A percentile compares a stretch with the other conserved stretches of the same genome.
phyloP scores from a whole-genome alignment of 2,329 filamentous ascomycete genomes.

The Aschersonia sp. region DNA sequence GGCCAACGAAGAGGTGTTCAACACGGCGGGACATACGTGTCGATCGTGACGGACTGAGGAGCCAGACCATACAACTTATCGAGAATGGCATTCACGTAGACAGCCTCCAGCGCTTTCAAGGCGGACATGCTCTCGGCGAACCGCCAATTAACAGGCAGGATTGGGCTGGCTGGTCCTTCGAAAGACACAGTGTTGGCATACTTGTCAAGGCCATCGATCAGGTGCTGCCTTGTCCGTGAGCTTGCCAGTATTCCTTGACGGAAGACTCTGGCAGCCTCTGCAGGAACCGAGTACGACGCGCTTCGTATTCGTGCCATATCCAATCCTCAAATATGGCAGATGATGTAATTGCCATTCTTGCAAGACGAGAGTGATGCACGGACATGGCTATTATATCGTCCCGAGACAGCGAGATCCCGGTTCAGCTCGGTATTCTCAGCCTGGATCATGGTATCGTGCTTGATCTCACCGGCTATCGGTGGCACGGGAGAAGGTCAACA shows the following conservation, averaged over 20 bases:
- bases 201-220: background rate
- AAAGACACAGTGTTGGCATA: conserved; percentile 16
- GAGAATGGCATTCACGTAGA: conserved; percentile 27
- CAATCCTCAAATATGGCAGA: background rate
- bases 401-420: too few species aligned
- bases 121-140: conserved; percentile 38
- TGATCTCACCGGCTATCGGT: too few species aligned
- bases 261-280: background rate
- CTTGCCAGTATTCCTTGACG: background rate
- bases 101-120: conserved; percentile 32
- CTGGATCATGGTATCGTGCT: too few species aligned
- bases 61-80: conserved; percentile 27
- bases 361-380: too few species aligned
- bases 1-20: background rate
- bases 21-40: conserved; percentile 19
- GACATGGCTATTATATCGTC: too few species aligned
- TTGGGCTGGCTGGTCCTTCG: conserved; percentile 25
- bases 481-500: too few species aligned
- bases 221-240: background rate
- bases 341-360: background rate
- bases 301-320: background rate
- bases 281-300: background rate
- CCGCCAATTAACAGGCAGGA: conserved; percentile 39
- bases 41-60: conserved; percentile 25
- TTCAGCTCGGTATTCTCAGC: too few species aligned